These are phyloP conservation scores for Pneumocystis wakefieldiae DNA, from an alignment of 1,139 yeast genomes.

Conservation along the genomic window DNA sequence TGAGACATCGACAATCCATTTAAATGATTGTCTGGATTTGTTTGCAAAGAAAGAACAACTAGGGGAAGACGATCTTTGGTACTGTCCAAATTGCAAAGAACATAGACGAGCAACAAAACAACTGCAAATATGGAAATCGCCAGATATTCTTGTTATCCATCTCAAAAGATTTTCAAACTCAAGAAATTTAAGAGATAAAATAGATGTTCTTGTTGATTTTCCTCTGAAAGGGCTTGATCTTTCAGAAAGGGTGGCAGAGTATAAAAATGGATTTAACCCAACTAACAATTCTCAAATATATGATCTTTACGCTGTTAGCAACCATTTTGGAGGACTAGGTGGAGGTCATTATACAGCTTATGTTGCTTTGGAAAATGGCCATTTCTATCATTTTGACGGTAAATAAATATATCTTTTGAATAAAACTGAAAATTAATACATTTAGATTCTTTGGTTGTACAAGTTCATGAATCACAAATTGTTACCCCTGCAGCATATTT, in stretches of 20 bases:
- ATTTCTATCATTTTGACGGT: constrained; percentile 84
- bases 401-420: background rate
- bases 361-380: constrained; percentile 55
- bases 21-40: constrained; percentile 58
- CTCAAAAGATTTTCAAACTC: constrained; percentile 81
- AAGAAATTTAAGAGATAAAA: constrained; percentile 75
- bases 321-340: constrained; percentile 90
- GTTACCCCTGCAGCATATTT: constrained; percentile 79
- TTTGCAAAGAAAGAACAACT: constrained; percentile 75
- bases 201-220: constrained; percentile 69
- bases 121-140: constrained; percentile 80
- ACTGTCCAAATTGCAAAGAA: constrained; percentile 77
- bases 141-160: constrained; percentile 80
- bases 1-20: constrained; percentile 34
- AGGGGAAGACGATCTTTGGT: constrained; percentile 88
- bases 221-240: constrained; percentile 77
- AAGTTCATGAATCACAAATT: constrained; percentile 42
- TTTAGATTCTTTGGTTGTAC: constrained; percentile 45
- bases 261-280: constrained; percentile 26
- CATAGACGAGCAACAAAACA: constrained; percentile 85
- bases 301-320: constrained; percentile 84
- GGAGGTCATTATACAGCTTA: constrained; percentile 96
- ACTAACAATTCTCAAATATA: constrained; percentile 33
- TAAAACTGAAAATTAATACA: background rate
- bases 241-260: constrained; percentile 35